A percentile compares a stretch with the other conserved stretches of the same genome.
These are phyloP conservation scores for Alternaria viburni DNA, from an alignment of 2,329 filamentous ascomycete genomes.

Conservation along the genomic window DNA sequence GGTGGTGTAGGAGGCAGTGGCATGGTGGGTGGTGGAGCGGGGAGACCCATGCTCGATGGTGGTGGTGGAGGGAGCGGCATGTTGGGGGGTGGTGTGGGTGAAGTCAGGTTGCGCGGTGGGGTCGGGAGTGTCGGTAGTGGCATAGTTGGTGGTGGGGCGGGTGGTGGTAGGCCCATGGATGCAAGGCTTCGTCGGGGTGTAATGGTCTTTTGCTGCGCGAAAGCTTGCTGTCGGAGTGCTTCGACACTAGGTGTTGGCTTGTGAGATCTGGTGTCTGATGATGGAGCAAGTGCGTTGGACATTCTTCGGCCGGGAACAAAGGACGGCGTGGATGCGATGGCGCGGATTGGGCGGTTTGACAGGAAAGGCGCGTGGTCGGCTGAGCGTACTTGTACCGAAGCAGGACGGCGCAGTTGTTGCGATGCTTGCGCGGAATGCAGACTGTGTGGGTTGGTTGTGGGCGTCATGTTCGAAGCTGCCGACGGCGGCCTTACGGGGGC, in stretches of 20 bases:
- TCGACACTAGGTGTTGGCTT: conserved; percentile 29
- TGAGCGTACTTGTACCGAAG: conserved; percentile 53
- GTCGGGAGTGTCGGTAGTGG: conserved; percentile 55
- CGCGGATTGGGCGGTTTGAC: conserved; percentile 42
- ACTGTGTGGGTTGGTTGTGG: conserved; percentile 16
- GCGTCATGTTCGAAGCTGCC: conserved; percentile 15
- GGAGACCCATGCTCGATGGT: conserved; percentile 13
- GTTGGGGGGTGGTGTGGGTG: conserved; percentile 17
- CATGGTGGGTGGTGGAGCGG: conserved; percentile 14
- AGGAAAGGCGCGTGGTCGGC: conserved; percentile 53
- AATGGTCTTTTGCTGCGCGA: conserved; percentile 21
- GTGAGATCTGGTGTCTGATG: conserved; percentile 9
- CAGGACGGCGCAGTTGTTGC: conserved; percentile 49
- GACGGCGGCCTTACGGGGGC: conserved; percentile 29
- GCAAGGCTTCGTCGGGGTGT: conserved; percentile 46
- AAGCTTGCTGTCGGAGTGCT: conserved; percentile 33
- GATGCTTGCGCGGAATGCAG: conserved; percentile 15
- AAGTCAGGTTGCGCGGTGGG: conserved; percentile 34
- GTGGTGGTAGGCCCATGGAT: conserved; percentile 51
- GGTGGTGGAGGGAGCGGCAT: conserved; percentile 21
- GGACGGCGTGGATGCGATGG: conserved; percentile 40
- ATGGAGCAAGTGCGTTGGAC: conserved; percentile 20
- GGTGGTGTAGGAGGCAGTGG: conserved; percentile 14
- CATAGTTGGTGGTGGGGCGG: conserved; percentile 54
- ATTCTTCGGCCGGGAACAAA: conserved; percentile 35